Base-by-base conservation (phyloP, 345 rosid genomes). In the Gossypium herbaceum region DNA sequence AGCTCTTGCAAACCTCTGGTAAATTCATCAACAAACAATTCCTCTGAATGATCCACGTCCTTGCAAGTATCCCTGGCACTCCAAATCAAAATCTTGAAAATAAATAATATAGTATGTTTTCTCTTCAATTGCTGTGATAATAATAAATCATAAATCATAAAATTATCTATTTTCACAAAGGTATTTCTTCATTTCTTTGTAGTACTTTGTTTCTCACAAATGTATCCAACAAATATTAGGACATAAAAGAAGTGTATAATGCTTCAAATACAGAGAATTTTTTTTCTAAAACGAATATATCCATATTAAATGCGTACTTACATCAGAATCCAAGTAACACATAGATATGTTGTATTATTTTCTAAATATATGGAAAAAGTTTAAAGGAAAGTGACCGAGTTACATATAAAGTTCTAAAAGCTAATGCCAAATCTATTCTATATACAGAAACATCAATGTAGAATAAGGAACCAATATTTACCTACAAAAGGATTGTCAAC, bases 1-100 rank as follows among this genome's bases (percentile, higher is more conserved):
- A 91, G 97, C 81, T 89, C 92, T 72, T 88, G 81, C 50, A 92
- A 89, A 71, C 94, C 94, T 78, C 84, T 89, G 60, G 97, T 85
- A 65, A 84, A 78, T 50, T 73, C 85, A 62, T 80, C 85, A 16
- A 75, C 80, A 17, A 24, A 73, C 68, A 75, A 62, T 34, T 34
- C 27, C 25, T 51, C 39, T 73, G 73, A 79, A 50, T 75, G 74
- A 59, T 58, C 56, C 58, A 48, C 6, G 56, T 52, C 20, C 56
- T 17, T 52, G 19, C 39, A 4, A 52, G 56, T 52, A 52, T 52
- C 41, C 41, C 41, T 1, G 41, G 41, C 41, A 34, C 7, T 34
- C 41, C 41, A 34, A 34, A 34, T 34, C 41, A 34, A 34, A 34
- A 34, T 34, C 7, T 34, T 34, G 41, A 34, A 34, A 34, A 34